These are phyloP conservation scores for Earliella scabrosa DNA, from an alignment of 1,284 basidiomycete genomes.

Conservation along the genomic window DNA sequence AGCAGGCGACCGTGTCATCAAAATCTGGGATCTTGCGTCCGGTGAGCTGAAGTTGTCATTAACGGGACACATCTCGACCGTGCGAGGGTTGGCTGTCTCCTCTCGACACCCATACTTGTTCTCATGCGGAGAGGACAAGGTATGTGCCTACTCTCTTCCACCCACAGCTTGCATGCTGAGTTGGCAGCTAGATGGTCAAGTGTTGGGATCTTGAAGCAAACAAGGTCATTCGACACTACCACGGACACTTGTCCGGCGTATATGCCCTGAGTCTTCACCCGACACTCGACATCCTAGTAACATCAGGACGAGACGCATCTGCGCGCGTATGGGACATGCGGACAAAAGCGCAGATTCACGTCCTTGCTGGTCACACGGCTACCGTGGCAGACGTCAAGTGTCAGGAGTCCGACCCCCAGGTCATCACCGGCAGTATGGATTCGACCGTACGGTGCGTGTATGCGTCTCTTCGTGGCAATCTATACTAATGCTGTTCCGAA, in stretches of 20 bases:
- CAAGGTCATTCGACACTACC: constrained; percentile 98
- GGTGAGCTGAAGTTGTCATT: constrained; percentile 95
- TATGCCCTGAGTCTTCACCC: constrained; percentile 92
- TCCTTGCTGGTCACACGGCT: constrained; percentile 90
- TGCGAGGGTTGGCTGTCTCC: constrained; percentile 93
- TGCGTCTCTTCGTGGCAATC: not conserved
- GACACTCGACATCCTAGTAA: constrained; percentile 94
- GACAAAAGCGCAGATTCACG: constrained; percentile 94
- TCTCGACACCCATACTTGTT: constrained; percentile 96
- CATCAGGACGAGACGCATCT: constrained; percentile 92
- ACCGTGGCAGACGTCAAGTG: constrained; percentile 95
- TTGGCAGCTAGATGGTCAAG: constrained; percentile 86
- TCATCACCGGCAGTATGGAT: constrained; percentile 99
- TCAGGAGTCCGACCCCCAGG: constrained; percentile 96
- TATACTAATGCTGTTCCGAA: constrained; percentile 32
- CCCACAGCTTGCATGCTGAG: no score
- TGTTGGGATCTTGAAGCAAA: constrained; percentile 99
- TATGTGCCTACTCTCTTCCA: constrained; percentile 29
- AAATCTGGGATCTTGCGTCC: constrained; percentile 98
- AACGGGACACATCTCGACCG: constrained; percentile 97
- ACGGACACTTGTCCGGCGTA: constrained; percentile 96
- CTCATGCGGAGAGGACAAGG: constrained; percentile 97
- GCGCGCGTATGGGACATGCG: constrained; percentile 99
- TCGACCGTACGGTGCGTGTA: constrained; percentile 82
- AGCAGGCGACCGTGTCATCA: constrained; percentile 97